A percentile compares a stretch with the other conserved stretches of the same genome.
Conservation (phyloP, 495 filamentous ascomycete species). For the Delitschia confertaspora region DNA sequence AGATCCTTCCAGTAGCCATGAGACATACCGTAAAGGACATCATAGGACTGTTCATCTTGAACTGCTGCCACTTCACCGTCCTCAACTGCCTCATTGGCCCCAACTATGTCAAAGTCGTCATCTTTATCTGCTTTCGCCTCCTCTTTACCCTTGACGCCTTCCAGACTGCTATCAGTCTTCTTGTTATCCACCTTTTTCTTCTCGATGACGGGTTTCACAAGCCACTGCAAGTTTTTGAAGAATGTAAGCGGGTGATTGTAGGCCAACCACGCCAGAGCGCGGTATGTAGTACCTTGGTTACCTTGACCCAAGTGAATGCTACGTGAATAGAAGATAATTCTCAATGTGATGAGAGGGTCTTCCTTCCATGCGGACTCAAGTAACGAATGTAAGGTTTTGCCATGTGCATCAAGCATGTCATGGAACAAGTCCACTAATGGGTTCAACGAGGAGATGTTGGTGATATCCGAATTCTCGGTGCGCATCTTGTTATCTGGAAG, state of each 20-base stretch:
- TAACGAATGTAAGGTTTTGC: constrained; percentile 29
- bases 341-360: constrained; percentile 38
- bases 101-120: constrained; percentile 31
- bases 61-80: constrained; percentile 16
- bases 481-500: constrained; percentile 35
- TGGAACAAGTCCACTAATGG: constrained; percentile 39
- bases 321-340: constrained; percentile 45
- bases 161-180: constrained; percentile 20
- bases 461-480: constrained; percentile 38
- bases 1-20: constrained; percentile 47
- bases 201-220: constrained; percentile 39
- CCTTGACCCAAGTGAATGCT: constrained; percentile 44
- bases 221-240: constrained; percentile 39
- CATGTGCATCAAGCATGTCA: constrained; percentile 35
- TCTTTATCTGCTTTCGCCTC: constrained; percentile 18
- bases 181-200: constrained; percentile 32
- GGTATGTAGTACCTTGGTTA: constrained; percentile 36
- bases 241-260: constrained; percentile 40
- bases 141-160: too few species aligned
- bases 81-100: constrained; percentile 11
- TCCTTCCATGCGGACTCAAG: constrained; percentile 38
- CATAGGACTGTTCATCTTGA: constrained; percentile 21
- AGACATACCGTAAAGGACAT: constrained; percentile 37
- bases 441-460: constrained; percentile 35
- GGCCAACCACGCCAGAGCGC: constrained; percentile 41